Evolutionary conservation across 2,329 filamentous ascomycete genomes (phyloP).

Genomic region (Aspergillus brunneoviolaceus): DNA sequence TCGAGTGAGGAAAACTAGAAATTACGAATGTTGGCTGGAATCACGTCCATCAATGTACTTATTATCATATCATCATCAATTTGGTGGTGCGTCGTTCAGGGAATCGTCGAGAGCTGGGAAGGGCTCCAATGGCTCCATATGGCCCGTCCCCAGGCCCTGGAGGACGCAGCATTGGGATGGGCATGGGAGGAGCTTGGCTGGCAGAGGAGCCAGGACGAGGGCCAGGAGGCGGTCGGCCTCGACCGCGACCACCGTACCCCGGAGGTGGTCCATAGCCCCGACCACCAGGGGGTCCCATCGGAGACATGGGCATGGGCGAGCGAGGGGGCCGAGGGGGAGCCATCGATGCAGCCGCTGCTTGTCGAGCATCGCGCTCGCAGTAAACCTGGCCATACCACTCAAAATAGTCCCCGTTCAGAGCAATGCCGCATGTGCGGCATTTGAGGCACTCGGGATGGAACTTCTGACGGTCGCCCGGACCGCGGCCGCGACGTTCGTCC

Average conservation of each 20-base stretch:
- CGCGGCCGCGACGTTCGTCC: constrained; percentile 44
- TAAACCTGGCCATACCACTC: constrained; percentile 78
- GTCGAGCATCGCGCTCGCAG: constrained; percentile 82
- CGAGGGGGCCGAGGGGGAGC: constrained; percentile 38
- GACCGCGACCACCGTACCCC: constrained; percentile 25
- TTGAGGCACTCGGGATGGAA: constrained; percentile 86
- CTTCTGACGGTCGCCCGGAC: constrained; percentile 57
- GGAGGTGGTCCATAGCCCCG: constrained; percentile 25
- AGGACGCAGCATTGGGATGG: constrained; percentile 17
- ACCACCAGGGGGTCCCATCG: constrained; percentile 27
- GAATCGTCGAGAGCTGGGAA: constrained; percentile 31
- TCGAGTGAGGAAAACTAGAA: neutral
- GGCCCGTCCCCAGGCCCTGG: constrained; percentile 25
- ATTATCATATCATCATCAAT: constrained; percentile 49
- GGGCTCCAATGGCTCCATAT: constrained; percentile 16
- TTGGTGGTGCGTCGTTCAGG: constrained; percentile 51
- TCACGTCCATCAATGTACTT: neutral
- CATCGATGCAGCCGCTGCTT: constrained; percentile 45
- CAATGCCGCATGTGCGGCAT: constrained; percentile 70
- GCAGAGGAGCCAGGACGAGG: neutral
- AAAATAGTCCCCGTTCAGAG: constrained; percentile 82
- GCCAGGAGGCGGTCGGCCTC: constrained; percentile 12
- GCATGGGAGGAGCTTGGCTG: neutral
- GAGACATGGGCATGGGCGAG: constrained; percentile 35
- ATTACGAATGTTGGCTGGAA: neutral